Evolutionary conservation across 1,284 basidiomycete species (phyloP), one percentile per base, ranked within the genome.

Genomic region (Malassezia sp.): DNA sequence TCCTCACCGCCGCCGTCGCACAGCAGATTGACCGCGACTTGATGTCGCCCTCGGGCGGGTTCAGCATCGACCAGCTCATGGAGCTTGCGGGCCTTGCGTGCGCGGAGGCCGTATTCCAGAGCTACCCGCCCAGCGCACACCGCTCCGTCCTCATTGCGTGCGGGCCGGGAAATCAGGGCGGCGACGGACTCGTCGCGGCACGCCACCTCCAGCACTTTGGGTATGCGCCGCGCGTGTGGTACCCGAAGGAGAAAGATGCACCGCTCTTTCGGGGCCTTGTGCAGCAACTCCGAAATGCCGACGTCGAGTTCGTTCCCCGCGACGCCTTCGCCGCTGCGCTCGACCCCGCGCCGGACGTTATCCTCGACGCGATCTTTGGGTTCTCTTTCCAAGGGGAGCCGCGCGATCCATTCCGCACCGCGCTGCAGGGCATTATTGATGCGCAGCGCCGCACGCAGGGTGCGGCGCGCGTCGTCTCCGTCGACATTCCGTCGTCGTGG

Each of bases 401-500:
- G 78, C 81, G 93, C 10, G 73, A 83, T 2, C 93, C 93, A 0
- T 99, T 96, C 71, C 81, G 87, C 60, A 63, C 72, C 0, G 81
- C 82, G 12, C 76, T 97, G 2, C 75, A 78, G 1, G 73, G 83
- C 3, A 75, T 97, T 36, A 57, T 57, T 11, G 12, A n/a, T 3
- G 33, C 29, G 2, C 41, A 40, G 24, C n/a, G n/a, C n/a, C n/a
- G n/a, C n/a, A 30, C 23, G 2, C 17, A 24, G 2, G 28, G 20
- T 2, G 4, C 18, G 14, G 54, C 56, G 20, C 67, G 64, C 14
- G 58, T 71, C 30, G 54, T 70, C 11, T 67, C 64, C 1, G 83
- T 96, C 6, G 93, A 99, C 68, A 90, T 97, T 45, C 93, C 93
- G 0, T 88, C 84, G 1, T 91, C 89, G 3, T 97, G 90, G 90